These are phyloP conservation scores for Isabelozyma gotoi DNA, from an alignment of 805 yeast genomes.

Conservation along the genomic window DNA sequence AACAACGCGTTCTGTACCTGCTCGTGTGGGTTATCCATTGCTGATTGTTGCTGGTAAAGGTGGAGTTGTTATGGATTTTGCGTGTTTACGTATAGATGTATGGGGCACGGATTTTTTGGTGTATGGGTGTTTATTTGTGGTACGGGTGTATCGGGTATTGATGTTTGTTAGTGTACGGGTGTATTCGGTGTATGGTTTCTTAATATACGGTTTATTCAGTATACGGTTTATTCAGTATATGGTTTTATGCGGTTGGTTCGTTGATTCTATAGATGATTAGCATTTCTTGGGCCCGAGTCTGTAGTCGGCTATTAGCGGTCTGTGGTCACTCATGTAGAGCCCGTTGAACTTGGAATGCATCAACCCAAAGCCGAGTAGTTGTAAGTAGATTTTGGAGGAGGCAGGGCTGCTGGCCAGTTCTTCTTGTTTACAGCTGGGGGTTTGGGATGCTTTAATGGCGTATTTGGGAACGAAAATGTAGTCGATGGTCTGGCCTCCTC, in stretches of 20 bases:
- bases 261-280: too few relatives aligned
- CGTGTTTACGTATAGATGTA: background rate
- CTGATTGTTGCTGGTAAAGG: background rate
- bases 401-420: constrained; percentile 3
- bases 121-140: background rate
- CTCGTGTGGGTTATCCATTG: constrained; percentile 85
- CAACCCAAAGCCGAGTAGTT: constrained; percentile 24
- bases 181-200: too few relatives aligned
- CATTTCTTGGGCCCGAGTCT: constrained; percentile 1
- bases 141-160: background rate
- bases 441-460: constrained; percentile 12
- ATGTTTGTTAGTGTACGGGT: background rate
- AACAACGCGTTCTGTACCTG: constrained; percentile 74
- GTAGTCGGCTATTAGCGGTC: constrained; percentile 35
- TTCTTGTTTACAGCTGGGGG: constrained; percentile 10
- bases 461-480: constrained; percentile 29
- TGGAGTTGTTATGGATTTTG: background rate
- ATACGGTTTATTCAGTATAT: too few relatives aligned
- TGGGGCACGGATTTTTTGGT: too few relatives aligned
- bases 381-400: constrained; percentile 11
- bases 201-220: too few relatives aligned
- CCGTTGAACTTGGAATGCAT: constrained; percentile 34
- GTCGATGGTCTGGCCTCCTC: constrained; percentile 32
- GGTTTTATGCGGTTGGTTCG: too few relatives aligned
- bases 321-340: constrained; percentile 34